A percentile compares a stretch with the other conserved stretches of the same genome.
phyloP scores from a whole-genome alignment of 257 asterid genomes.

The Lantana camara region DNA sequence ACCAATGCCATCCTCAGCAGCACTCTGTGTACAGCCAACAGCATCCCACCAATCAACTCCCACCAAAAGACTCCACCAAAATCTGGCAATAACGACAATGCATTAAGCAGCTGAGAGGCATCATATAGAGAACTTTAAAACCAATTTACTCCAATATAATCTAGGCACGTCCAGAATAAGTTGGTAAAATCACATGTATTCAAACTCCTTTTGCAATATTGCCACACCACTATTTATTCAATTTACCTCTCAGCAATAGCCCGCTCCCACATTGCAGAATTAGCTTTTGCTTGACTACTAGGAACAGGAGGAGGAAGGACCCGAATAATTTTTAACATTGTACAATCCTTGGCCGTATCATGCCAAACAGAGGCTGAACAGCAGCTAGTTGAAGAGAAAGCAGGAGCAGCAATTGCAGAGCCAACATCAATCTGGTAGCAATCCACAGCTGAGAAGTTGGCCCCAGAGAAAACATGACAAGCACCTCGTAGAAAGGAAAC shows the following conservation, averaged over 20 bases:
- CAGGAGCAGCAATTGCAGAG: constrained; percentile 91
- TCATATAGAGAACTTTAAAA: constrained; percentile 15
- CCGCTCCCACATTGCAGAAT: constrained; percentile 93
- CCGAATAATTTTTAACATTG: constrained; percentile 82
- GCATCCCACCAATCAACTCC: constrained; percentile 99
- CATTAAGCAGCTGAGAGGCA: constrained; percentile 19
- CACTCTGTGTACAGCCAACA: constrained; percentile 99
- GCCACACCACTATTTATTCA: constrained; percentile 18
- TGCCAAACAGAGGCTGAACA: constrained; percentile 99
- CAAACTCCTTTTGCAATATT: constrained; percentile 27
- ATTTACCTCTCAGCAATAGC: constrained; percentile 98
- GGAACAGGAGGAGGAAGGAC: constrained; percentile 93
- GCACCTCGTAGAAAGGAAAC: constrained; percentile 93
- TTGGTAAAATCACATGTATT: constrained; percentile 7
- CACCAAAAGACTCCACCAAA: constrained; percentile 99
- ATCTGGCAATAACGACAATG: constrained; percentile 50
- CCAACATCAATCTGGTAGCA: constrained; percentile 87
- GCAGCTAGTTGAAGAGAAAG: constrained; percentile 98
- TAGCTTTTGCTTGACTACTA: constrained; percentile 70
- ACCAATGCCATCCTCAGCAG: constrained; percentile 99
- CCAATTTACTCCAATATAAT: neutral
- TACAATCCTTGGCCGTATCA: constrained; percentile 73
- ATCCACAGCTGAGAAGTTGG: constrained; percentile 69
- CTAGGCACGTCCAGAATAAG: too few species aligned
- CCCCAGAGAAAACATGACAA: constrained; percentile 86